These are phyloP conservation scores for Cocos nucifera DNA, from an alignment of 176 grass and related monocot species.

Conservation along the genomic window DNA sequence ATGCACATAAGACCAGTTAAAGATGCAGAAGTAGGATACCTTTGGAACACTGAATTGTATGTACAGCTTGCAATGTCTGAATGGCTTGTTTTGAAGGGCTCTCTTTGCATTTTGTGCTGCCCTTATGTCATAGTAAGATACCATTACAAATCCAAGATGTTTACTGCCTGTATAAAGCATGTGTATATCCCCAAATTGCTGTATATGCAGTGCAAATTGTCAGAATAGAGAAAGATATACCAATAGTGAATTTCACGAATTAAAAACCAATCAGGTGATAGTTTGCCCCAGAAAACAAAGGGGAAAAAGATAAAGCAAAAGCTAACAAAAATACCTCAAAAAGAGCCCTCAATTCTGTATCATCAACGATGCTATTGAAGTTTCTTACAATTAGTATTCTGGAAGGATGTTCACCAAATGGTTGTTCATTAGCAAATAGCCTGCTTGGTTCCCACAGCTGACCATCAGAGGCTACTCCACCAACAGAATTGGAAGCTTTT, in stretches of 20 bases:
- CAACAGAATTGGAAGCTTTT: constrained; percentile 31
- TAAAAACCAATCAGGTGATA: no score
- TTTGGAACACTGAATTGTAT: constrained; percentile 97
- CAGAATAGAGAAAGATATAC: constrained; percentile 6
- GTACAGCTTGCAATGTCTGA: constrained; percentile 69
- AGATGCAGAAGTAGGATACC: constrained; percentile 31
- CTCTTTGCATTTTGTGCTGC: constrained; percentile 79
- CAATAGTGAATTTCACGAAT: not conserved
- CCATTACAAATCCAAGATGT: constrained; percentile 96
- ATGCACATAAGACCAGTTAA: constrained; percentile 4
- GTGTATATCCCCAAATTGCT: constrained; percentile 80
- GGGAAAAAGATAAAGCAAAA: constrained; percentile 5
- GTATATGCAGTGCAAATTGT: constrained; percentile 11
- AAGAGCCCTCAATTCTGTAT: constrained; percentile 55
- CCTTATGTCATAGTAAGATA: constrained; percentile 95
- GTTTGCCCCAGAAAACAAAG: no score
- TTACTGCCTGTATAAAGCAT: constrained; percentile 83
- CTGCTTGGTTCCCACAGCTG: constrained; percentile 27
- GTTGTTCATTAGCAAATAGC: constrained; percentile 64
- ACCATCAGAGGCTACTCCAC: constrained; percentile 27
- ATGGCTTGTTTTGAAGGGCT: constrained; percentile 77
- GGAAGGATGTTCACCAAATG: constrained; percentile 76
- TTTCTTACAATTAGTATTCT: constrained; percentile 91
- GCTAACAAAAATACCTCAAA: constrained; percentile 52
- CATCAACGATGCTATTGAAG: constrained; percentile 85